These are phyloP conservation scores for Liriodendron chinense DNA, from an alignment of 164 flowering plant genomes.

Conservation along the genomic window DNA sequence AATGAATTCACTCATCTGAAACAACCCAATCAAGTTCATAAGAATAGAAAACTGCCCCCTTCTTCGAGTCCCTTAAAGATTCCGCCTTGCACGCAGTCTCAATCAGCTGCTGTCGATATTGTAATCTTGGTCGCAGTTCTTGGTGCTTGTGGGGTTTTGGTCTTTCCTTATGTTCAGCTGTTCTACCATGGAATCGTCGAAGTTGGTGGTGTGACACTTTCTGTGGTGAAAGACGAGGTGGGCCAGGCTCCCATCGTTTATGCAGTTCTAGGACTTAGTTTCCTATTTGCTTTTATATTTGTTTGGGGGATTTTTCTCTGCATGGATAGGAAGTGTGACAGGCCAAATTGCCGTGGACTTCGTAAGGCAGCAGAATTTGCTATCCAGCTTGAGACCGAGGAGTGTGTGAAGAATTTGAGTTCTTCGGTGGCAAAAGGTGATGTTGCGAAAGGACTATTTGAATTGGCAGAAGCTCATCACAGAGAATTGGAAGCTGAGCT, in stretches of 20 bases:
- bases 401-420: constrained; percentile 54
- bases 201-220: constrained; percentile 22
- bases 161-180: constrained; percentile 53
- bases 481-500: constrained; percentile 77
- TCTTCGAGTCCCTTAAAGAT: constrained; percentile 26
- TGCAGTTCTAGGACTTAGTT: constrained; percentile 52
- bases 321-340: constrained; percentile 52
- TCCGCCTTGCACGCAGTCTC: constrained; percentile 52
- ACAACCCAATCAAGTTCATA: constrained; percentile 19
- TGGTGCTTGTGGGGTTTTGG: constrained; percentile 61
- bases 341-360: constrained; percentile 68
- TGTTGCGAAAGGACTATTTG: constrained; percentile 48
- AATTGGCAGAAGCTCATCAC: constrained; percentile 65
- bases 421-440: constrained; percentile 26
- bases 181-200: constrained; percentile 21
- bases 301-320: constrained; percentile 41
- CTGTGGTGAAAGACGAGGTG: constrained; percentile 46
- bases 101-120: constrained; percentile 60
- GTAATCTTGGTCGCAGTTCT: constrained; percentile 66
- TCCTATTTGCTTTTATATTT: constrained; percentile 41
- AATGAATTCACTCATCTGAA: constrained; percentile 11
- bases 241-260: constrained; percentile 51
- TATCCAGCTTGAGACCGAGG: constrained; percentile 87
- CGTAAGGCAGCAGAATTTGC: constrained; percentile 78
- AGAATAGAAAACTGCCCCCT: constrained; percentile 31